Evolutionary conservation across 352 stramenopile species (phyloP).

Genomic region (Stramenopiles sp.): DNA sequence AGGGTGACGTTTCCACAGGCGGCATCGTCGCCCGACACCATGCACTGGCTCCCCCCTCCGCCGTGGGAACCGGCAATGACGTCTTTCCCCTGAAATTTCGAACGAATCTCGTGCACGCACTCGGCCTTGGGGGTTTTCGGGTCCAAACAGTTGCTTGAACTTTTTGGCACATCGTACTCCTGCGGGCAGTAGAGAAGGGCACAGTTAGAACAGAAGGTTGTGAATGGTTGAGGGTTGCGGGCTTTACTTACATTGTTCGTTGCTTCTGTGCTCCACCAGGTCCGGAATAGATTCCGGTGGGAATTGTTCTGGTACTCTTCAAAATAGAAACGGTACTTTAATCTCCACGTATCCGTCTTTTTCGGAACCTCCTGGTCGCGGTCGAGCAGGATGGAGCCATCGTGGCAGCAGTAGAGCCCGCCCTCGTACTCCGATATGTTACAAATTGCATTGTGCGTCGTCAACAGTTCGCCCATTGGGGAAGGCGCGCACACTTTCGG

Average conservation of each 20-base stretch:
- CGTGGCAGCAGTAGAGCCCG: neutral
- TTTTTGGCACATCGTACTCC: slow-evolving; percentile 6
- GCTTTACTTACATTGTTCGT: no score
- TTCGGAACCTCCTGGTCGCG: neutral
- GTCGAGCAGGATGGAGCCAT: neutral
- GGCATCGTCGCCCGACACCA: no score
- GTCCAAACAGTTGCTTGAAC: neutral
- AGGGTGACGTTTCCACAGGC: no score
- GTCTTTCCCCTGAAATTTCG: slow-evolving; percentile 10
- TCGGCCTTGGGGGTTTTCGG: neutral
- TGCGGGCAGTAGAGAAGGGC: neutral
- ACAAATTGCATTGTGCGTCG: neutral
- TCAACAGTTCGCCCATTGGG: no score
- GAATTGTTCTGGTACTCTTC: neutral
- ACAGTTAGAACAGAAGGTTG: no score
- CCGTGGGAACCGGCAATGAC: neutral
- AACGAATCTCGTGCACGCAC: neutral
- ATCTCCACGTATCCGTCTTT: neutral
- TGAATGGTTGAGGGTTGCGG: no score
- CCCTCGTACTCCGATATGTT: neutral
- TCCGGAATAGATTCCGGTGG: neutral
- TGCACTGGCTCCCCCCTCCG: no score
- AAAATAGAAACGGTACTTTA: slow-evolving; percentile 7
- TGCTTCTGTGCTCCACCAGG: neutral
- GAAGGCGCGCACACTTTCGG: no score